Base-by-base conservation (phyloP, 139 green algal genomes). In the Haematococcus sp. region DNA sequence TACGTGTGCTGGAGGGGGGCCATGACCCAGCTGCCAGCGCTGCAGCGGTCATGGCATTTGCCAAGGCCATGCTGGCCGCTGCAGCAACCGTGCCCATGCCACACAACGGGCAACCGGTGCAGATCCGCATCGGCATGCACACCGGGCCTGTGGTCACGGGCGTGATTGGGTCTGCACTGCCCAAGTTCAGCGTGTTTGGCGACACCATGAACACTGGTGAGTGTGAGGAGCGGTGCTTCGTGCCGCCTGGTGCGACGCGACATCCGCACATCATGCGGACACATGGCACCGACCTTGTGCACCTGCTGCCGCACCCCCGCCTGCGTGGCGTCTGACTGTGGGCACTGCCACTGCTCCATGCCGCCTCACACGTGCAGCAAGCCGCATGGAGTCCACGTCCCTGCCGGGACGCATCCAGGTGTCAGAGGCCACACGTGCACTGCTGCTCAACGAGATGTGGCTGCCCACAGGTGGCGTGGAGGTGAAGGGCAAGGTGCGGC, bases 111-210 rank as follows among this genome's bases (percentile, higher is more conserved):
- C 28, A 73, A 65, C 71, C 71, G 19, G 67, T 71, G 20, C 54
- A 70, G 28, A 34, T 82, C 34, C 52, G 76, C 1, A 70, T 82
- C 46, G 76, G 76, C 70, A 77, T 82, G 20, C 76, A 82, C 63
- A 77, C 52, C 20, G 75, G 75, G 0, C 49, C 68, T 27, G 60
- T 76, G 27, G 75, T 81, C 17, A 69, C 40, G 4, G 76, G 76
- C 5, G 43, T 81, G 60, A 81, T 81, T 49, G 76, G 76, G n/a
- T 76, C 76, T 63, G 76, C 76, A n/a, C 71, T 80, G 30, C 74
- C 74, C 56, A 80, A 80, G 32, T 79, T 74, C 54, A 43, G 54
- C 11, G 35, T 79, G 28, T 79, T 79, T 52, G 64, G 73, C 28
- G 55, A 63, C 34, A 67, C 49, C 5, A 65, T 65, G 58, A 76